Base-by-base conservation (phyloP, 371 early-diverging fungal genomes). In the Saksenaea vasiformis region DNA sequence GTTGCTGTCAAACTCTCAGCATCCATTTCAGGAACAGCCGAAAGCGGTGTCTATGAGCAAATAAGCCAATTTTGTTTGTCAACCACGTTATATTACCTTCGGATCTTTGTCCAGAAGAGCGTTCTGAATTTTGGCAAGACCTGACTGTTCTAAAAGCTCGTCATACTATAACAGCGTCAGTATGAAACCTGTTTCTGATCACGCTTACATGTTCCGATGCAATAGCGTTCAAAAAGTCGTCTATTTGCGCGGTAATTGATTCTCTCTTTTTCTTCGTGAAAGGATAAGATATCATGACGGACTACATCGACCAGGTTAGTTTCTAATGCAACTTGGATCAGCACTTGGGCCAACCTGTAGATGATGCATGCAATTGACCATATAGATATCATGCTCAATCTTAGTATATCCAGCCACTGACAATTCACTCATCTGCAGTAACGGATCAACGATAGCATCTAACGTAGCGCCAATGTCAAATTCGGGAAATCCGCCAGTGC, bases 281-380 rank as follows among this genome's bases (percentile, higher is more conserved):
- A 1, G 68, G 19, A 54, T 76, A 82, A 10, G 72, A 67, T 17
- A 62, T 22, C 56, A 82, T 31, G 0, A 74, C 73, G 17, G 67
- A 56, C 76, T 74, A 56, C 3, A 53, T 24, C 9, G 3, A n/a
- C 36, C 35, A n/a, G 17, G 28, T 2, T 41, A 22, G 22, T 27
- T 14, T 22, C 2, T 10, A 17, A 13, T 22, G 1, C 37, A 14
- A 58, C 47, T 4, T 1, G 11, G 10, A 41, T 38, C 37, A 31
- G 31, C 31, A 31, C 31, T 2, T 31, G 31, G 5, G 22, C 64
- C 55, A 72, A 90, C 92, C 79, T 89, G 85, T 22, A 91, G 82
- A 71, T 85, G 82, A 37, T 85, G 76, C 54, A 92, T 73, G 58
- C 92, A 91, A 67, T 94, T 94, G 41, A 89, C 78, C 72, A 85